phyloP scores from a whole-genome alignment of 2,329 filamentous ascomycete species.

The Neobulgaria alba region DNA sequence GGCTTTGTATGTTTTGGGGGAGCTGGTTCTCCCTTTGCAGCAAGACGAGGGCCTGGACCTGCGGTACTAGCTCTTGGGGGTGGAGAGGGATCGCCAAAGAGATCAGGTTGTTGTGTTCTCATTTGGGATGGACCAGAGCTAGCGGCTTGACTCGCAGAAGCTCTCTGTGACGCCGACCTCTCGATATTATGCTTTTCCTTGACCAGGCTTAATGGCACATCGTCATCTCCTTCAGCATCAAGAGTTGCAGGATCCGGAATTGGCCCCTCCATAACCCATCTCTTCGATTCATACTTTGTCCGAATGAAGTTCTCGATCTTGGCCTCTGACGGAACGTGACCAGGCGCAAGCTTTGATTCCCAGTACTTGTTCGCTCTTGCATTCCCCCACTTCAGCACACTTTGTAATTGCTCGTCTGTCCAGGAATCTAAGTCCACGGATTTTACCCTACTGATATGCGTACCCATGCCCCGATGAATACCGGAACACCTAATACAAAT shows the following conservation, averaged over 20 bases:
- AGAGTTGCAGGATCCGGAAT: conserved; percentile 89
- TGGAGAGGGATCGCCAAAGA: conserved; percentile 70
- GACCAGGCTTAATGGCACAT: conserved; percentile 56
- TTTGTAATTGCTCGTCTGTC: conserved; percentile 97
- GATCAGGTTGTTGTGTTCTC: conserved; percentile 55
- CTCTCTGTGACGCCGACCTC: conserved; percentile 32
- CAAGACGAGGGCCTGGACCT: conserved; percentile 43
- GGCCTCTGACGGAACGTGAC: conserved; percentile 87
- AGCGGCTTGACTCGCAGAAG: conserved; percentile 25
- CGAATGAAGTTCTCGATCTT: conserved; percentile 99
- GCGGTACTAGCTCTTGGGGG: conserved; percentile 65
- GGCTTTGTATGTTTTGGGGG: conserved; percentile 63
- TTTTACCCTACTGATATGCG: conserved; percentile 96
- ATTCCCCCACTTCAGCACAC: conserved; percentile 92
- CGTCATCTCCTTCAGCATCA: conserved; percentile 77
- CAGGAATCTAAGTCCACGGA: conserved; percentile 96
- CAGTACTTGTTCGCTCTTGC: conserved; percentile 96
- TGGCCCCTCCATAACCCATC: conserved; percentile 97
- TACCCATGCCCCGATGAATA: conserved; percentile 97
- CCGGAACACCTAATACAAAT: conserved; percentile 97
- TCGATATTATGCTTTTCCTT: conserved; percentile 59
- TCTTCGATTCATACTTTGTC: conserved; percentile 97
- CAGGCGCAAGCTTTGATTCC: conserved; percentile 87
- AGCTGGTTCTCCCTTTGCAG: conserved; percentile 54
- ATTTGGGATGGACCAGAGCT: conserved; percentile 23